A percentile compares a stretch with the other conserved stretches of the same genome.
Conservation (phyloP, 2,329 filamentous ascomycete genomes). For the Penicillium sp. region DNA sequence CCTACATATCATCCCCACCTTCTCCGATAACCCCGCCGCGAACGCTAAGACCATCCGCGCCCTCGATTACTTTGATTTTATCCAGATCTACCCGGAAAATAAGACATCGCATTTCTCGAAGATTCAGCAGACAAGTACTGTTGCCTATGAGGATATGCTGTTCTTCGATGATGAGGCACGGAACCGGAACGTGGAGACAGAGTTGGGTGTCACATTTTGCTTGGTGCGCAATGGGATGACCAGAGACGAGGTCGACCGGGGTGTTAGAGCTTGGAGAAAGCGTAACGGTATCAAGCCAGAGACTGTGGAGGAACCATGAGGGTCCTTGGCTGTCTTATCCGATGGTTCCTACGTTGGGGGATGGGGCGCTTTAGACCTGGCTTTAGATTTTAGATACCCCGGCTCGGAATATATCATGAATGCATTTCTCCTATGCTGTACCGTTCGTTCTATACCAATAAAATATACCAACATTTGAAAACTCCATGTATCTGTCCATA, state of each 20-base stretch:
- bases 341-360: not conserved
- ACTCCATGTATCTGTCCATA: not conserved
- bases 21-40: conserved; percentile 41
- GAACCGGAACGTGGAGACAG: conserved; percentile 74
- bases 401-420: not conserved
- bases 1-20: conserved; percentile 59
- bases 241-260: conserved; percentile 73
- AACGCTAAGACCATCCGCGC: conserved; percentile 51
- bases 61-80: conserved; percentile 56
- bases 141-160: conserved; percentile 80
- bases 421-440: not conserved
- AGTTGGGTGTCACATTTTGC: conserved; percentile 79
- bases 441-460: not conserved
- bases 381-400: conserved; percentile 2
- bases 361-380: not conserved
- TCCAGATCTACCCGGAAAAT: conserved; percentile 68
- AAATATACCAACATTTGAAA: not conserved
- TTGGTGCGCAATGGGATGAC: conserved; percentile 77
- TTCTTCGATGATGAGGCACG: conserved; percentile 93
- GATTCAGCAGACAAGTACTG: conserved; percentile 67
- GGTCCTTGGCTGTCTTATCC: not conserved
- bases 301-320: conserved; percentile 8
- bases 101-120: conserved; percentile 84
- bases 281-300: conserved; percentile 55
- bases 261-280: conserved; percentile 77